Percentiles rank a stretch among this genome's conserved stretches.
Conservation (phyloP, 2,329 filamentous ascomycete species). For the Paraphoma sp. region DNA sequence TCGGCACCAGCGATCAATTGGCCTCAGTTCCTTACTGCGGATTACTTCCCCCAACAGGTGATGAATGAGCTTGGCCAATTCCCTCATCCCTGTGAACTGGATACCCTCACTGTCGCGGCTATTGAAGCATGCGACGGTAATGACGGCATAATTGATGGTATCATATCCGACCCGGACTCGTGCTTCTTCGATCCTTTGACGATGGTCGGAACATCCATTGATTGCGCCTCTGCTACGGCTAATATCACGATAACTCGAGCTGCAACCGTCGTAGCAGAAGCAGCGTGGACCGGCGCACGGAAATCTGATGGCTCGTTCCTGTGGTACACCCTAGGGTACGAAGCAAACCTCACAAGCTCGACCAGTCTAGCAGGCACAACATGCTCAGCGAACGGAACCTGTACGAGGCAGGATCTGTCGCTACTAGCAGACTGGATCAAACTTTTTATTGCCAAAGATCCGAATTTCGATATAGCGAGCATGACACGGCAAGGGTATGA, state of each 20-base stretch:
- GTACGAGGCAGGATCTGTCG: neutral
- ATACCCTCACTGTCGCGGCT: constrained; percentile 23
- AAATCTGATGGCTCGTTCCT: neutral
- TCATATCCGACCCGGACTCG: constrained; percentile 22
- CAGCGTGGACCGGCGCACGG: neutral
- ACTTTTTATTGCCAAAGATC: constrained; percentile 20
- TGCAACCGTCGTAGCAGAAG: neutral
- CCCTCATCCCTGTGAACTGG: constrained; percentile 26
- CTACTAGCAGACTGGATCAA: constrained; percentile 14
- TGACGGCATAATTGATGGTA: constrained; percentile 26
- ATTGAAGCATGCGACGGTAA: constrained; percentile 27
- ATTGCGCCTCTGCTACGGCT: constrained; percentile 5
- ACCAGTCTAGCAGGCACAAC: neutral
- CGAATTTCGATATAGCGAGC: constrained; percentile 2
- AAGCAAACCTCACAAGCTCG: neutral
- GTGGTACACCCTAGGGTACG: neutral
- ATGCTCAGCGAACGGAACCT: constrained; percentile 10
- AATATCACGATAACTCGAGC: constrained; percentile 7
- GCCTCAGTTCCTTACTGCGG: neutral
- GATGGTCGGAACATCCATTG: constrained; percentile 1
- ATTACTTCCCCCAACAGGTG: constrained; percentile 2
- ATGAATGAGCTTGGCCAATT: constrained; percentile 6
- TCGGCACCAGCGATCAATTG: constrained; percentile 27
- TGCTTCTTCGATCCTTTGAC: constrained; percentile 29
- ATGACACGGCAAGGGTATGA: constrained; percentile 3